Evolutionary conservation across 2,329 filamentous ascomycete species (phyloP).

Genomic region (Stagonosporopsis rhizophila): DNA sequence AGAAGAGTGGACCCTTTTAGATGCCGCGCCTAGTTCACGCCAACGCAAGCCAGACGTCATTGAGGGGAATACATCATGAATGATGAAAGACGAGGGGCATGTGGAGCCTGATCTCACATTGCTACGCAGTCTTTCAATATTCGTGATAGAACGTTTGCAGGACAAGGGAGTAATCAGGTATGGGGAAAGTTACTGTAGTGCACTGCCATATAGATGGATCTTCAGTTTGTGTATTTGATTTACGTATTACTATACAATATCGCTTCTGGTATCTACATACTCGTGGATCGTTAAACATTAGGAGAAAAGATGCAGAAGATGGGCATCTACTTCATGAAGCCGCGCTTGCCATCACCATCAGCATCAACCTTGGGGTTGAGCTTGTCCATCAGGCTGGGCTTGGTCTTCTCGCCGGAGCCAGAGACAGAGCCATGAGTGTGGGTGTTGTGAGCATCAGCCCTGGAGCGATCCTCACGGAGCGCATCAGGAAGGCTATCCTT

Average conservation of each 20-base stretch:
- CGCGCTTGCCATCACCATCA: conserved; percentile 63
- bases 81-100: neutral
- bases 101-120: neutral
- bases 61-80: conserved; percentile 4
- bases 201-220: no score
- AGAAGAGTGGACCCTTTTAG: conserved; percentile 7
- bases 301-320: neutral
- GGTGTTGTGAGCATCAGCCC: conserved; percentile 21
- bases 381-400: conserved; percentile 60
- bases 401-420: conserved; percentile 32
- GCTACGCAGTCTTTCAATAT: no score
- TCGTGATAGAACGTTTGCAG: no score
- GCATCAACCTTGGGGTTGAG: conserved; percentile 61
- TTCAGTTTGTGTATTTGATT: neutral
- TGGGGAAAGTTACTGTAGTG: no score
- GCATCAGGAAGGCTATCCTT: conserved; percentile 23
- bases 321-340: conserved; percentile 59
- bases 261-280: conserved; percentile 15
- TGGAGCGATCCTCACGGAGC: conserved; percentile 24
- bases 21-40: neutral
- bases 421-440: conserved; percentile 11
- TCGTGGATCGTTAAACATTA: conserved; percentile 8
- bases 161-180: no score
- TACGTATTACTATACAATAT: conserved; percentile 15
- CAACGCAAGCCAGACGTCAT: conserved; percentile 16